Evolutionary conservation across 2,329 filamentous ascomycete species (phyloP).

Genomic region (Domatiomyces globalis): DNA sequence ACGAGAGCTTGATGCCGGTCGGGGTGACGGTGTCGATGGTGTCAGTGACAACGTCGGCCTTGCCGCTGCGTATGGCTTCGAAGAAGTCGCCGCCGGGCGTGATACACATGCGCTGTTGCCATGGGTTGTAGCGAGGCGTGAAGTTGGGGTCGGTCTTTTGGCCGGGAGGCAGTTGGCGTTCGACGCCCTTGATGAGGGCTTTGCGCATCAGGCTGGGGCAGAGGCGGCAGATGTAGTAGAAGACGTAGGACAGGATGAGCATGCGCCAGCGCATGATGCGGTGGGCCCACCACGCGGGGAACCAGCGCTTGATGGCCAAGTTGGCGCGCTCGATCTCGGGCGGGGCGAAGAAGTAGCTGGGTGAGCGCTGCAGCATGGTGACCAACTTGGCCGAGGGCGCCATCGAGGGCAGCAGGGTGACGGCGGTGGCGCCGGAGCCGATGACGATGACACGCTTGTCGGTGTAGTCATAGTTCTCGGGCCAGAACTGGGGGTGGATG

Average conservation of each 20-base stretch:
- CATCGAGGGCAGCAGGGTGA: conserved; percentile 61
- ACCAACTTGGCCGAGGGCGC: conserved; percentile 50
- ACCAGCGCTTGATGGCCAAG: conserved; percentile 8
- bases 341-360: conserved; percentile 46
- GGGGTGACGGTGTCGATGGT: conserved; percentile 38
- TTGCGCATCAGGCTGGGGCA: conserved; percentile 11
- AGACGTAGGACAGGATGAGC: conserved; percentile 9
- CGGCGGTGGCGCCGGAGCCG: conserved; percentile 63
- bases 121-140: conserved; percentile 46
- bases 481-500: conserved; percentile 66
- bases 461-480: conserved; percentile 49
- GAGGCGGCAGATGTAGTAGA: conserved; percentile 15
- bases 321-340: conserved; percentile 11
- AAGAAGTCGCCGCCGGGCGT: conserved; percentile 42
- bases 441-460: conserved; percentile 58
- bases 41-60: conserved; percentile 41
- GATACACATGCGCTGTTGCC: conserved; percentile 64
- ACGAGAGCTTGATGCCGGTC: conserved; percentile 34
- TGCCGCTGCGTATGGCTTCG: conserved; percentile 35
- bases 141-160: conserved; percentile 43
- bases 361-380: conserved; percentile 71
- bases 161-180: conserved; percentile 11
- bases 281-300: conserved; percentile 12
- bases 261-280: conserved; percentile 13
- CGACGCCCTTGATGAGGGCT: conserved; percentile 10